Evolutionary conservation across 2,329 filamentous ascomycete species (phyloP), one percentile per base, ranked within the genome.

Genomic region (Apiospora arundinis): DNA sequence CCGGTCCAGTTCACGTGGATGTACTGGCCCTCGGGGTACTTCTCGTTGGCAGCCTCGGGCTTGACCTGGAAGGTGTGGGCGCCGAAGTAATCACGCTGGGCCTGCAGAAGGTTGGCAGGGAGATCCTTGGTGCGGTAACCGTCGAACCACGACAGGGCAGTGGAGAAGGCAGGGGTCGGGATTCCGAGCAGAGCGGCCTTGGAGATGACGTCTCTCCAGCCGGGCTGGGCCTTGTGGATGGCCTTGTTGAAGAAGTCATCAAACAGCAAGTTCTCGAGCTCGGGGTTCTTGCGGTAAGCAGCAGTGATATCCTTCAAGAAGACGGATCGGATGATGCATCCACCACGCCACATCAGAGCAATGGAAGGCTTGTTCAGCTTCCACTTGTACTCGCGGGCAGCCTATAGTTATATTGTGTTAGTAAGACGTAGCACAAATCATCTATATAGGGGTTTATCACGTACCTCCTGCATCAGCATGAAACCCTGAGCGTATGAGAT

Each of bases 1-100:
- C 96, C 96, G 78, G 96, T 99, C 96, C 96, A 99, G 93, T 99
- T 99, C 85, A 98, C 95, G 90, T 99, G 96, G 82, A 95, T 96
- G 84, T 98, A 91, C 87, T 95, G 87, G 84, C 92, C 94, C 78
- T 88, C 90, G 76, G 92, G 92, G 88, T 97, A 97, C 86, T 94
- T 95, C 72, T 87, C 90, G 83, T 80, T 92, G 78, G 93, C 93
- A 76, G 78, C 80, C 86, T 95, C 93, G 73, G 93, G 92, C 92
- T 96, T 95, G 86, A 96, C 90, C 79, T 87, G 87, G 92, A 96
- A 96, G 77, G 93, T 96, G 89, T 96, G 93, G 75, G 93, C 93
- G 83, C 96, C 96, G 82, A 99, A 99, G 93, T 98, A 99, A 85
- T 99, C 96, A 88, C 96, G 93, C 90, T 99, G 96, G 72, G 95